phyloP scores from a whole-genome alignment of 169 alveolate species.

The Amoebophrya sp. region DNA sequence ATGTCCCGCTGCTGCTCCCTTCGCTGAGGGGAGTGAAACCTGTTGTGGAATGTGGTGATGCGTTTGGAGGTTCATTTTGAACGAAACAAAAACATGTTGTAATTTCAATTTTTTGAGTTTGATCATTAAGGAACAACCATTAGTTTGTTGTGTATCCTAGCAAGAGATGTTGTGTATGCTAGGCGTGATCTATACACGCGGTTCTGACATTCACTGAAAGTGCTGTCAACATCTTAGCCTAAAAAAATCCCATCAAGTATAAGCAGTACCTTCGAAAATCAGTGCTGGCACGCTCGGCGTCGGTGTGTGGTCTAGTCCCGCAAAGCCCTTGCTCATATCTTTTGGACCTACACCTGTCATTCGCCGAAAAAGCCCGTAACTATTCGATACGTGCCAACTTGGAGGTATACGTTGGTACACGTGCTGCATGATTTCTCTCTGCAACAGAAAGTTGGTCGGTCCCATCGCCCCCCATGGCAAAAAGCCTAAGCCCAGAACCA shows the following conservation, averaged over 20 bases:
- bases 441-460: neutral
- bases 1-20: neutral
- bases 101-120: no score
- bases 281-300: conserved; percentile 2
- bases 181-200: no score
- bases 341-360: neutral
- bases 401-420: neutral
- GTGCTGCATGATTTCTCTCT: neutral
- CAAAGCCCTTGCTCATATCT: neutral
- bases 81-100: no score
- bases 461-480: neutral
- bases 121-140: no score
- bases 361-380: neutral
- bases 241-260: no score
- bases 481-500: neutral
- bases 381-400: neutral
- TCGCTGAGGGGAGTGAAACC: no score
- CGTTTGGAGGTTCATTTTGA: no score
- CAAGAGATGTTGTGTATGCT: no score
- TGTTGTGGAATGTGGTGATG: no score
- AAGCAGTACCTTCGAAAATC: neutral
- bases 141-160: no score
- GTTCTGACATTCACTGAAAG: no score
- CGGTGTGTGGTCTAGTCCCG: neutral
- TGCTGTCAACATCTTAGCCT: no score